Evolutionary conservation across 768 basidiomycete species (phyloP).

Genomic region (Glaciozyma antarctica): DNA sequence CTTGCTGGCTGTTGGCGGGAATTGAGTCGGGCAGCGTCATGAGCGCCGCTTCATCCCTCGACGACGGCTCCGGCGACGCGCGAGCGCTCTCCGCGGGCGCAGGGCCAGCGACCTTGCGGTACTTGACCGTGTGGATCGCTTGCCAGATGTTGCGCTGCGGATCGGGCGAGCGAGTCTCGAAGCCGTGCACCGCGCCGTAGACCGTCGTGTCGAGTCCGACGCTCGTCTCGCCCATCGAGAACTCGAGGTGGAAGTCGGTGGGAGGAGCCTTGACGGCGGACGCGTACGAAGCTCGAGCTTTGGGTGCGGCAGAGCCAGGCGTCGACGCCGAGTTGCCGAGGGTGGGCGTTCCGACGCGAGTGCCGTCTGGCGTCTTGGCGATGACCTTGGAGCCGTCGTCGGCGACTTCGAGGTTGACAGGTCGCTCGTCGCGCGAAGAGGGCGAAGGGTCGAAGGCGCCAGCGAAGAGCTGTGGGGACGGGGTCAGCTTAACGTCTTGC

Average conservation of each 20-base stretch:
- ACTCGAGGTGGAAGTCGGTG: slow-evolving; percentile 92
- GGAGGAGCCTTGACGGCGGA: slow-evolving; percentile 87
- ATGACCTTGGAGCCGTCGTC: slow-evolving; percentile 69
- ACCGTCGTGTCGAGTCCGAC: slow-evolving; percentile 82
- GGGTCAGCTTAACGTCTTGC: not conserved
- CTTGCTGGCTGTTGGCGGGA: slow-evolving; percentile 70
- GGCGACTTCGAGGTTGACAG: slow-evolving; percentile 31
- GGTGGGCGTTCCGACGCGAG: slow-evolving; percentile 79
- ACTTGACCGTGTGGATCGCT: slow-evolving; percentile 82
- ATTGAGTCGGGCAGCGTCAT: slow-evolving; percentile 63
- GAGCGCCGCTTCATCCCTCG: slow-evolving; percentile 47
- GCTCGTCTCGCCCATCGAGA: slow-evolving; percentile 79
- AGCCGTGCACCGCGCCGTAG: slow-evolving; percentile 91
- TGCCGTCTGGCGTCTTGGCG: slow-evolving; percentile 94
- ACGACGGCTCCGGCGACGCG: slow-evolving; percentile 9
- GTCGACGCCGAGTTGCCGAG: slow-evolving; percentile 44
- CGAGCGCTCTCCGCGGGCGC: slow-evolving; percentile 20
- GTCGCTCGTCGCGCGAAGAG: slow-evolving; percentile 24
- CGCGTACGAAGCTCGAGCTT: slow-evolving; percentile 60
- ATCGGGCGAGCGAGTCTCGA: slow-evolving; percentile 48
- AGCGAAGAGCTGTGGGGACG: slow-evolving; percentile 14
- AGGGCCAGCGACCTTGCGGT: slow-evolving; percentile 72
- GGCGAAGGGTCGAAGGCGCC: slow-evolving; percentile 4
- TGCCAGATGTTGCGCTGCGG: slow-evolving; percentile 50
- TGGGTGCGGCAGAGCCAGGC: slow-evolving; percentile 18